Evolutionary conservation across 805 yeast species (phyloP).

Genomic region (Pichia insulana): DNA sequence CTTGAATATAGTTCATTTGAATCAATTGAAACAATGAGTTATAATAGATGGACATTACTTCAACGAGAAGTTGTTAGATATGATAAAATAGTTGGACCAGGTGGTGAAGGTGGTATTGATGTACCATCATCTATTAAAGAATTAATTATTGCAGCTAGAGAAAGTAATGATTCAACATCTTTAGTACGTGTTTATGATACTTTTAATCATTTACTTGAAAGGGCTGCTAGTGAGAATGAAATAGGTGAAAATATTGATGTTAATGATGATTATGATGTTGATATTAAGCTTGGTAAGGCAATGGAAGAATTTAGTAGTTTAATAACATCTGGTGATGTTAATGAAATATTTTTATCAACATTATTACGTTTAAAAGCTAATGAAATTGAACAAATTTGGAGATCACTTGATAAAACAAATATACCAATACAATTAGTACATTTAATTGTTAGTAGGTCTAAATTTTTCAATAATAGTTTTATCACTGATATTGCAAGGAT

Average conservation of each 20-base stretch:
- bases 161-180: background rate
- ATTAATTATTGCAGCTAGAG: background rate
- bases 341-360: no score
- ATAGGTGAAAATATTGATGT: background rate
- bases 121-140: background rate
- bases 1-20: conserved; percentile 12
- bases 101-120: background rate
- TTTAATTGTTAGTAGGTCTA: no score
- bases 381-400: no score
- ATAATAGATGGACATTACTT: conserved; percentile 14
- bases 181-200: background rate
- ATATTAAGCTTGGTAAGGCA: background rate
- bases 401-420: no score
- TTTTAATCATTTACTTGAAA: background rate
- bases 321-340: no score
- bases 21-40: conserved; percentile 11
- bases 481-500: no score
- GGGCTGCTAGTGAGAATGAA: background rate
- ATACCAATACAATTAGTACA: no score
- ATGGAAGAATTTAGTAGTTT: background rate
- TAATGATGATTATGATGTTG: background rate
- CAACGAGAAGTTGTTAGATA: conserved; percentile 13
- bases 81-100: conserved; percentile 15
- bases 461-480: no score
- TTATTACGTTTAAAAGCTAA: no score